phyloP scores from a whole-genome alignment of 1,284 basidiomycete species.

The Microbotryomycetes sp. region DNA sequence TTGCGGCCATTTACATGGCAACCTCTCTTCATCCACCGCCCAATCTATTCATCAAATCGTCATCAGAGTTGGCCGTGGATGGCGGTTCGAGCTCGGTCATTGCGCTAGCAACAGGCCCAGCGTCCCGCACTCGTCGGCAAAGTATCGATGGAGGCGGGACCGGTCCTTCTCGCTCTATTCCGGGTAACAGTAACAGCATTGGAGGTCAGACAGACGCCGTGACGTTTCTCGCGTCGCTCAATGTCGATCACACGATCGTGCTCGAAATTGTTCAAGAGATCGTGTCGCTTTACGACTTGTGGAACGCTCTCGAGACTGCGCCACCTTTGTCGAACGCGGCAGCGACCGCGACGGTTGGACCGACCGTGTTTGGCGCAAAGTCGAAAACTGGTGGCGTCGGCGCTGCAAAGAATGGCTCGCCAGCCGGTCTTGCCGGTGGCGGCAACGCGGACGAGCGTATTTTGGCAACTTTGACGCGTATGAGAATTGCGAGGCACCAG shows the following conservation, averaged over 20 bases:
- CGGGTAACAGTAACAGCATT: not conserved
- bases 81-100: not conserved
- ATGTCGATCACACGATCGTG: slow-evolving; percentile 72
- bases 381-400: not conserved
- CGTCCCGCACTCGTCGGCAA: slow-evolving; percentile 9
- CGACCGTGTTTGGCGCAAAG: not conserved
- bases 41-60: slow-evolving; percentile 31
- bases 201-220: slow-evolving; percentile 51
- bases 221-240: slow-evolving; percentile 74
- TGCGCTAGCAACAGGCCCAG: not conserved
- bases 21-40: slow-evolving; percentile 49
- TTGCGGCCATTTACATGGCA: slow-evolving; percentile 80
- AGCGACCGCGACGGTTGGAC: not conserved
- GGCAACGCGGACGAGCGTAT: slow-evolving; percentile 25
- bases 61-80: not conserved
- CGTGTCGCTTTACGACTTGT: slow-evolving; percentile 75
- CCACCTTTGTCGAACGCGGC: not conserved
- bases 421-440: slow-evolving; percentile 1
- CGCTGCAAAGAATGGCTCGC: not conserved
- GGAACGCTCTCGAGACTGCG: slow-evolving; percentile 59
- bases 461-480: slow-evolving; percentile 20
- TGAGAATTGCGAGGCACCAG: slow-evolving; percentile 24
- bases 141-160: slow-evolving; percentile 37
- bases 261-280: slow-evolving; percentile 88
- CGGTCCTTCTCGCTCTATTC: slow-evolving; percentile 23